Evolutionary conservation across 2,329 filamentous ascomycete species (phyloP).

Genomic region (Purpureocillium lavendulum): DNA sequence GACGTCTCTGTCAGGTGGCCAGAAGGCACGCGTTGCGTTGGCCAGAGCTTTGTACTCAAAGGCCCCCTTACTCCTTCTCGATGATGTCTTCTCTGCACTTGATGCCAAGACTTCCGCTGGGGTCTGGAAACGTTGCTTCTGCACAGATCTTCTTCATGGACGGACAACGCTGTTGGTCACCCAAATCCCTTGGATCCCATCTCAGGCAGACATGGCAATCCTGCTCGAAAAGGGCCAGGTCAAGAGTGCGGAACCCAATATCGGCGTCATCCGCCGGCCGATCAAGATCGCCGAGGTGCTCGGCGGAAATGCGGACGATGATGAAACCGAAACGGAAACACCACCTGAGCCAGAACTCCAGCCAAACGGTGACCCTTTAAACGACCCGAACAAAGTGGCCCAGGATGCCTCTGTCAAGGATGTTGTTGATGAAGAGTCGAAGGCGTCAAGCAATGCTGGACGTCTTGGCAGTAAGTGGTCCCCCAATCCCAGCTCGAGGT

Average conservation of each 20-base stretch:
- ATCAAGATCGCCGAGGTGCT: slow-evolving; percentile 33
- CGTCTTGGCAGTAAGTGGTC: slow-evolving; percentile 32
- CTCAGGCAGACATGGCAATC: slow-evolving; percentile 40
- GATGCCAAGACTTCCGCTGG: slow-evolving; percentile 49
- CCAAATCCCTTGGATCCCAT: slow-evolving; percentile 44
- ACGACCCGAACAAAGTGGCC: slow-evolving; percentile 21
- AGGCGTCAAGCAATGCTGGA: slow-evolving; percentile 33
- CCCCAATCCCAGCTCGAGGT: not conserved
- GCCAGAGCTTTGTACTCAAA: slow-evolving; percentile 50
- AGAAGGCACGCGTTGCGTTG: slow-evolving; percentile 47
- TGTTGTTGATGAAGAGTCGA: slow-evolving; percentile 39
- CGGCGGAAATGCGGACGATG: slow-evolving; percentile 26
- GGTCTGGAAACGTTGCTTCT: slow-evolving; percentile 51
- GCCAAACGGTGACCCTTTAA: slow-evolving; percentile 17
- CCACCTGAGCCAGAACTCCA: slow-evolving; percentile 18
- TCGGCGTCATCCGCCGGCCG: slow-evolving; percentile 34
- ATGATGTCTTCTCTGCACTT: slow-evolving; percentile 52
- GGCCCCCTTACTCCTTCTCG: slow-evolving; percentile 44
- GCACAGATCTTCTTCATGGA: slow-evolving; percentile 42
- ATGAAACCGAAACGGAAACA: slow-evolving; percentile 15
- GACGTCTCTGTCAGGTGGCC: slow-evolving; percentile 46
- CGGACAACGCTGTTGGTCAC: slow-evolving; percentile 50
- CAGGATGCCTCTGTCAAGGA: slow-evolving; percentile 29
- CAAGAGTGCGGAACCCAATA: slow-evolving; percentile 31
- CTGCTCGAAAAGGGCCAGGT: slow-evolving; percentile 37